Percentiles rank a stretch among this genome's conserved stretches.
Conservation (phyloP, 176 grass and related monocot species). For the Eremochloa ophiuroides region DNA sequence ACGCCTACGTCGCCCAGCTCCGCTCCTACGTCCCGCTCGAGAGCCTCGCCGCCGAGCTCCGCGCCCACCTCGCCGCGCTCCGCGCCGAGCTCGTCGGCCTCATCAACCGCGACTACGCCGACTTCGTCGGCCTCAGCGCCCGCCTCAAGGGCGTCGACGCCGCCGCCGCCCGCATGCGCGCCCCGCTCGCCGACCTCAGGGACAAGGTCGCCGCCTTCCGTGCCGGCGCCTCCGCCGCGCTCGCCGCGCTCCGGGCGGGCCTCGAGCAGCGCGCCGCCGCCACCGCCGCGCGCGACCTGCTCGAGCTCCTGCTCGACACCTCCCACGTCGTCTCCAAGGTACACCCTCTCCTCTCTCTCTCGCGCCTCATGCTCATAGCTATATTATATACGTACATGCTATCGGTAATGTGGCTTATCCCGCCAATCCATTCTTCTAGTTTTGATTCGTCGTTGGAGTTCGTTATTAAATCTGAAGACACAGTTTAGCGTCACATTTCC, state of each 20-base stretch:
- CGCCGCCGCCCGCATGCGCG: slow-evolving; percentile 61
- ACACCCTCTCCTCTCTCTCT: background rate
- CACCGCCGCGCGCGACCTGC: slow-evolving; percentile 58
- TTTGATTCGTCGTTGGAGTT: background rate
- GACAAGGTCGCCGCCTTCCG: slow-evolving; percentile 80
- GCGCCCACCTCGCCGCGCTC: slow-evolving; percentile 71
- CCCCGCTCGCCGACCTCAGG: slow-evolving; percentile 69
- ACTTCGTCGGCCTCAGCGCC: slow-evolving; percentile 88
- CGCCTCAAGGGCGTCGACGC: slow-evolving; percentile 80
- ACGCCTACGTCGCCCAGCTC: slow-evolving; percentile 79
- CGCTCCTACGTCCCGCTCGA: slow-evolving; percentile 96
- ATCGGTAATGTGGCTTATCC: background rate
- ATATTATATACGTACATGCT: background rate
- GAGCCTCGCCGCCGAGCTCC: slow-evolving; percentile 83
- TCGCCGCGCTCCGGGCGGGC: slow-evolving; percentile 53
- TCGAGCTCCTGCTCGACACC: slow-evolving; percentile 93
- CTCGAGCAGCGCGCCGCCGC: slow-evolving; percentile 71
- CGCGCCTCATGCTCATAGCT: background rate
- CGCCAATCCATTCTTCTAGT: background rate
- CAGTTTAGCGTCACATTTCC: background rate
- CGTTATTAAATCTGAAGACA: background rate
- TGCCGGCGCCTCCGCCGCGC: slow-evolving; percentile 17
- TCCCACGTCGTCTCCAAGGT: slow-evolving; percentile 98
- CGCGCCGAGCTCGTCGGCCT: slow-evolving; percentile 90
- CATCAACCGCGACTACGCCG: slow-evolving; percentile 93